phyloP scores from a whole-genome alignment of 129 eudicot species.

The Escallonia rubra region DNA sequence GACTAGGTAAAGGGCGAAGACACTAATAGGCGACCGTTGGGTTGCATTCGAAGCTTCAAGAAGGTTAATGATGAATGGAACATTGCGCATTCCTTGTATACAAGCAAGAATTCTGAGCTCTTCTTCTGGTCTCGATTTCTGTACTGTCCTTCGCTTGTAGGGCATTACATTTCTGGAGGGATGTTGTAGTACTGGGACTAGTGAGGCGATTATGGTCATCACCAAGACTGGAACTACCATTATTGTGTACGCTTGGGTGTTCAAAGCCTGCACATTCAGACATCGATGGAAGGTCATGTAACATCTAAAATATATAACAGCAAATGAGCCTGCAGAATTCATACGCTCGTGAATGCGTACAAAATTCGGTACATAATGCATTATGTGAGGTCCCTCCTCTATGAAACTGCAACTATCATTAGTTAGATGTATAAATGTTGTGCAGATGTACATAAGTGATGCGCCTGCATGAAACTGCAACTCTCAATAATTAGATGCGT shows the following conservation, averaged over 20 bases:
- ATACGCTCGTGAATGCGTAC: too few species aligned
- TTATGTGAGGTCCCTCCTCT: too few species aligned
- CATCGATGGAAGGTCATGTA: too few species aligned
- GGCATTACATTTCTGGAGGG: slow-evolving; percentile 15
- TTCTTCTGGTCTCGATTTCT: slow-evolving; percentile 26
- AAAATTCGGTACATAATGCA: too few species aligned
- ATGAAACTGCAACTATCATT: too few species aligned
- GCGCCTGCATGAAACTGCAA: too few species aligned
- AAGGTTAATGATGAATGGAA: slow-evolving; percentile 36
- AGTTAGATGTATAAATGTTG: too few species aligned
- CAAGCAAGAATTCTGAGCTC: slow-evolving; percentile 52
- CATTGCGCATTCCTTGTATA: slow-evolving; percentile 26
- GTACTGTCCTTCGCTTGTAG: slow-evolving; percentile 38
- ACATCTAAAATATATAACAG: too few species aligned
- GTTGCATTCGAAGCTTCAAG: slow-evolving; percentile 30
- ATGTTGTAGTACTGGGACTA: slow-evolving; percentile 4
- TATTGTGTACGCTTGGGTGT: slow-evolving; percentile 26
- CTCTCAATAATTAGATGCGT: too few species aligned
- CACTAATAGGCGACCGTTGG: slow-evolving; percentile 27
- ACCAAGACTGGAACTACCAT: slow-evolving; percentile 30
- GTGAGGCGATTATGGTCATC: slow-evolving; percentile 38
- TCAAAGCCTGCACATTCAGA: slow-evolving; percentile 26
- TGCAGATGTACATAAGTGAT: too few species aligned
- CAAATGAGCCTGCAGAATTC: too few species aligned
- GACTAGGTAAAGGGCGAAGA: slow-evolving; percentile 47